These are phyloP conservation scores for Extremus antarcticus DNA, from an alignment of 495 filamentous ascomycete genomes.

Conservation along the genomic window DNA sequence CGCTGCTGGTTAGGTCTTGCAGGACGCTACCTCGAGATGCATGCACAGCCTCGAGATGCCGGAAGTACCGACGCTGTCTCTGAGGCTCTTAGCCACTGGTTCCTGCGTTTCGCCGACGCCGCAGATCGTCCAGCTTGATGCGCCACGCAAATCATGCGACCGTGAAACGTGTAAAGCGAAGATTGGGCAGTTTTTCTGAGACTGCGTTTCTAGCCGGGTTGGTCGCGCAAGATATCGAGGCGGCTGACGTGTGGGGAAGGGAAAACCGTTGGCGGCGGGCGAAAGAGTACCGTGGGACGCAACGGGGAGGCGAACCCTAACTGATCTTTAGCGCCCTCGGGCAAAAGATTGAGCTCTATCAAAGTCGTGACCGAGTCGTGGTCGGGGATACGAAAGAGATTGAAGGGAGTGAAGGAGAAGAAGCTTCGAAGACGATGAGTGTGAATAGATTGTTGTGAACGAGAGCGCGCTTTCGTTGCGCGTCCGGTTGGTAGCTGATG, in stretches of 20 bases:
- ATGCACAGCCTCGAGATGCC: slow-evolving; percentile 13
- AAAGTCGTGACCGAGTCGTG: background rate
- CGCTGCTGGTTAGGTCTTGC: slow-evolving; percentile 4
- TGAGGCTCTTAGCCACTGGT: background rate
- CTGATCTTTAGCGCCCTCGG: background rate
- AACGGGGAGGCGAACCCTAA: background rate
- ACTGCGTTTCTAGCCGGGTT: background rate
- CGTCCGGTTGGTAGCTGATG: background rate
- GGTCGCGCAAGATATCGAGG: background rate
- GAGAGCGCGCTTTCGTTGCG: background rate
- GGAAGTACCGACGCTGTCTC: slow-evolving; percentile 7
- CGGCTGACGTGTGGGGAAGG: background rate
- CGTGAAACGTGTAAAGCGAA: slow-evolving; percentile 1
- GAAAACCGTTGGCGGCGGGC: background rate
- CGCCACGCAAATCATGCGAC: slow-evolving; percentile 5
- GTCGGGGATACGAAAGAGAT: background rate
- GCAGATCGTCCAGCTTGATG: slow-evolving; percentile 4
- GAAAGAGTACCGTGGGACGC: background rate
- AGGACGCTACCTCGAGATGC: slow-evolving; percentile 5
- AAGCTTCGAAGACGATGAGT: no score
- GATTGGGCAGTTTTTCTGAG: slow-evolving; percentile 1
- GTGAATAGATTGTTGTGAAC: no score
- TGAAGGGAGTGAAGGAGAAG: background rate
- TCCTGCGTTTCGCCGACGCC: background rate
- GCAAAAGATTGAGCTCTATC: background rate